Evolutionary conservation across 1,284 basidiomycete genomes (phyloP), one percentile per base, ranked within the genome.

Genomic region (Rhodotorula sp.): DNA sequence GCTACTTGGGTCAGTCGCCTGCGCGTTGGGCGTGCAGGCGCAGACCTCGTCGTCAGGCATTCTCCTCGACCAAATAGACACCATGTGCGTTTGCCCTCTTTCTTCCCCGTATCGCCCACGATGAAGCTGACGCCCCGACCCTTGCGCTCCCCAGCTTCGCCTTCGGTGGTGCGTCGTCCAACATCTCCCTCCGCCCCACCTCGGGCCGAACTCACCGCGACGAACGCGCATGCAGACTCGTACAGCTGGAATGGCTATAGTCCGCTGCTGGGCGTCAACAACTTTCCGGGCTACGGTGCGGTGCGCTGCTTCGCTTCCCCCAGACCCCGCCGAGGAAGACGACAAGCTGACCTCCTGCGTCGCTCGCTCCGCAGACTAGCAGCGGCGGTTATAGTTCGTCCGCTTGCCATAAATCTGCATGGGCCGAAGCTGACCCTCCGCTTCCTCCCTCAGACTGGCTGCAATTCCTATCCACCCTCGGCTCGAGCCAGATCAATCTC

Each of bases 241-340:
- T 73, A 70, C 48, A 67, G 58, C 17, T 34, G 51, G 29, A 59
- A 27, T 21, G 65, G 69, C n/a, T 70, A 70, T 39, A 39, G 41
- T 8, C 69, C 69, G 6, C 9, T 19, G 1, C 36, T 55, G 21
- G 64, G 65, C 8, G 34, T 70, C 19, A 56, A 57, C 37, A 59
- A 46, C 50, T 51, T 67, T 5, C 53, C 60, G 5, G 53, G 48
- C 17, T 39, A 62, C 9, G 61, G 54, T 12, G 44, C 41, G 39
- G 62, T 63, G 27, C 39, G 62, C 29, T 12, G 21, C 10, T 5
- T 1, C 22, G 17, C 21, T 7, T 48, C 9, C 21, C 13, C 21
- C 22, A 17, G 21, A 22, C 15, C 22, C 19, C 19, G 41, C 34
- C 21, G 17, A 34, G 36, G 22, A 10, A 8, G 15, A 1, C 25